phyloP scores from a whole-genome alignment of 805 yeast species.

The Komagataella kurtzmanii region DNA sequence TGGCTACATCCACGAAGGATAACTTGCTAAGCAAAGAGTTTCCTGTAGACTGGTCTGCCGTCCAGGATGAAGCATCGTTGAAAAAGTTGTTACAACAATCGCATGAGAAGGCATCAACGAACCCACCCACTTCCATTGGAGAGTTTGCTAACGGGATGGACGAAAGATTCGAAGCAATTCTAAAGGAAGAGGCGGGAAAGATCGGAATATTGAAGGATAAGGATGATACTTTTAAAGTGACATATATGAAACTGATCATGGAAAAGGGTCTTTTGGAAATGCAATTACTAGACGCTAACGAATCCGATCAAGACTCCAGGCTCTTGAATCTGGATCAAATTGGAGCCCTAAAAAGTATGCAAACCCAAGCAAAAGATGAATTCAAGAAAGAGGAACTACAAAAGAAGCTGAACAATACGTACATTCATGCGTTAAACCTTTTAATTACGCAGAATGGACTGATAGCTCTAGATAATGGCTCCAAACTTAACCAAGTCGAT shows the following conservation, averaged over 20 bases:
- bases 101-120: neutral
- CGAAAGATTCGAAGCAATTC: neutral
- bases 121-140: neutral
- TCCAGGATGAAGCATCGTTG: neutral
- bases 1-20: neutral
- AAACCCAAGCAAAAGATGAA: neutral
- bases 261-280: neutral
- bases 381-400: neutral
- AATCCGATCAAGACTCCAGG: neutral
- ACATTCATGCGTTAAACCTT: neutral
- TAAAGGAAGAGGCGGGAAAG: neutral
- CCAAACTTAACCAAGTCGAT: neutral
- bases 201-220: neutral
- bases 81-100: neutral
- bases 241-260: neutral
- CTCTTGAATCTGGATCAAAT: neutral
- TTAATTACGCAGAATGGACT: neutral
- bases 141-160: neutral
- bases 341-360: neutral
- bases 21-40: neutral
- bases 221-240: neutral
- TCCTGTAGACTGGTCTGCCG: neutral
- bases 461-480: neutral
- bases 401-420: neutral
- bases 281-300: neutral